These are phyloP conservation scores for Withania somnifera DNA, from an alignment of 305 asterid genomes.

Conservation along the genomic window DNA sequence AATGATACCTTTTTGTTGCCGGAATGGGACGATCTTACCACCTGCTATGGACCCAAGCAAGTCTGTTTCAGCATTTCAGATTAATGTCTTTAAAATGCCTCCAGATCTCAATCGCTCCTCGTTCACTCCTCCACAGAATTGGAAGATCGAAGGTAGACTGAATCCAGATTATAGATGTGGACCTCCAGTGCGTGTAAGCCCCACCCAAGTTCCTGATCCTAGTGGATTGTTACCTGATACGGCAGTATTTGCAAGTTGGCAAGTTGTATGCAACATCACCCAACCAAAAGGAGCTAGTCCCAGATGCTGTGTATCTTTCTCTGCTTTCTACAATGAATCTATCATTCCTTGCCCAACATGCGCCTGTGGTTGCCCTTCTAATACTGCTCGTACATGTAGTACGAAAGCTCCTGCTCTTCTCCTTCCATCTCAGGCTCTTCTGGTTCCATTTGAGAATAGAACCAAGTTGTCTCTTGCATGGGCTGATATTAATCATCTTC, in stretches of 20 bases:
- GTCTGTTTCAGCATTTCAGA: conserved; percentile 68
- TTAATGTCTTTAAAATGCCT: conserved; percentile 86
- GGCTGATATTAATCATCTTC: conserved; percentile 62
- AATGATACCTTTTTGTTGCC: conserved; percentile 70
- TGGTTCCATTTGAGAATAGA: conserved; percentile 74
- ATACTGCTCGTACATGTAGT: conserved; percentile 37
- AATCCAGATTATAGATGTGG: conserved; percentile 81
- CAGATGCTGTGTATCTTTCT: conserved; percentile 76
- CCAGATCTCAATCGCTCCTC: conserved; percentile 75
- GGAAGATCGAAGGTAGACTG: conserved; percentile 59
- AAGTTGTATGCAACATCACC: conserved; percentile 76
- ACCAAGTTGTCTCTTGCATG: conserved; percentile 49
- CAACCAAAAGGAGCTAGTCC: conserved; percentile 56
- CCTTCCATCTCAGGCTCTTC: conserved; percentile 76
- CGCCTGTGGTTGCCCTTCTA: conserved; percentile 71
- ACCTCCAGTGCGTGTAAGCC: conserved; percentile 69
- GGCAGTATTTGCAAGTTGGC: conserved; percentile 72
- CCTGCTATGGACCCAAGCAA: conserved; percentile 86
- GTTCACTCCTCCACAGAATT: conserved; percentile 73
- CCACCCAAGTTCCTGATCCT: conserved; percentile 60
- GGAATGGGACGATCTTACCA: conserved; percentile 83
- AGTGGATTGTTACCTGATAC: conserved; percentile 31
- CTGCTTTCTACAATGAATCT: conserved; percentile 87
- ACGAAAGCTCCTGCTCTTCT: conserved; percentile 47
- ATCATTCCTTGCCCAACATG: conserved; percentile 81